Conservation (phyloP, 192 early-diverging fungal genomes). For the Dissophora ornata region DNA sequence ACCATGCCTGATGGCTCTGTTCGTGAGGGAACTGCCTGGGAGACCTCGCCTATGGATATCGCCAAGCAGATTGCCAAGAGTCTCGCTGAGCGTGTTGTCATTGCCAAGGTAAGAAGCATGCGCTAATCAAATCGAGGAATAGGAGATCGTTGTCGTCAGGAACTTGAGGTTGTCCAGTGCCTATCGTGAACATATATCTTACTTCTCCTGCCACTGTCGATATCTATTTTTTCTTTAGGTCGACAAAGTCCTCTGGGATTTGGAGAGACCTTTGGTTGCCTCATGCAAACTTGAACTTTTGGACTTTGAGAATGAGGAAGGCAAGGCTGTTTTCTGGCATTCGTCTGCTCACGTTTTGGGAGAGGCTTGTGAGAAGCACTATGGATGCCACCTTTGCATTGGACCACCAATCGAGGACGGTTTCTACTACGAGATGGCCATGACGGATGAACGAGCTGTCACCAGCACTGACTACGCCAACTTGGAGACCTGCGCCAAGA, state of each 20-base stretch:
- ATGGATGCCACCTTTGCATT: constrained; percentile 97
- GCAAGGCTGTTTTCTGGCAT: constrained; percentile 97
- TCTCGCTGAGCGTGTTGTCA: constrained; percentile 88
- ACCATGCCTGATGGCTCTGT: constrained; percentile 89
- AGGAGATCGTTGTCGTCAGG: no score
- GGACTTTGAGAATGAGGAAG: constrained; percentile 95
- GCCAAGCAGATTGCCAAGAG: constrained; percentile 90
- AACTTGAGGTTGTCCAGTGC: no score
- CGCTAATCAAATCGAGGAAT: background rate
- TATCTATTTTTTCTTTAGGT: constrained; percentile 50
- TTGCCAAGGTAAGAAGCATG: constrained; percentile 80
- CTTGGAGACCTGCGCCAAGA: constrained; percentile 89
- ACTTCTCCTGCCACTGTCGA: no score
- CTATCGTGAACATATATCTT: no score
- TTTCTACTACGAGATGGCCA: constrained; percentile 96
- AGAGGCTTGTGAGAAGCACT: constrained; percentile 97
- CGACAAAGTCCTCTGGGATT: constrained; percentile 90
- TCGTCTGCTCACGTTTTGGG: constrained; percentile 97
- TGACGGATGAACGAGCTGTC: constrained; percentile 79
- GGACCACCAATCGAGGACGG: constrained; percentile 96
- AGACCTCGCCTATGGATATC: constrained; percentile 95
- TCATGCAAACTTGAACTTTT: constrained; percentile 87
- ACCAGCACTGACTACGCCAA: constrained; percentile 83
- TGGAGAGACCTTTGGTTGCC: constrained; percentile 85
- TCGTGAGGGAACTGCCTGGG: constrained; percentile 88